A percentile compares a stretch with the other conserved stretches of the same genome.
These are phyloP conservation scores for Eimeria falciformis DNA, from an alignment of 169 alveolate species.

Conservation along the genomic window DNA sequence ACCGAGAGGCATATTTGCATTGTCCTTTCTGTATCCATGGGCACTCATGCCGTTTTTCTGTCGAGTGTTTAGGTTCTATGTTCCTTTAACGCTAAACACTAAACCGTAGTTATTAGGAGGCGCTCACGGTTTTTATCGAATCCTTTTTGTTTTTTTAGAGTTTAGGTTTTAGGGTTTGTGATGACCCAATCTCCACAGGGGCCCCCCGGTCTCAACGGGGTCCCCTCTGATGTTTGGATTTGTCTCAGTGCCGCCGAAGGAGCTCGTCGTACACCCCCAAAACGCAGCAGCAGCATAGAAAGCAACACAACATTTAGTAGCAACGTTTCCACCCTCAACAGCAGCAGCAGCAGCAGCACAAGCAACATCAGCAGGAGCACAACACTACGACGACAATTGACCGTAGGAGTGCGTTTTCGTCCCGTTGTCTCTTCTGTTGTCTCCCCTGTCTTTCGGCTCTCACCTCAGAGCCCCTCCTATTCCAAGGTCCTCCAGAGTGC, in stretches of 20 bases:
- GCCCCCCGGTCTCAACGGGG: not conserved
- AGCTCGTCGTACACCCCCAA: not conserved
- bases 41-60: too few species aligned
- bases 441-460: not conserved
- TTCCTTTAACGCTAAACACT: too few species aligned
- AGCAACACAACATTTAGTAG: not conserved
- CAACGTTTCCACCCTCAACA: constrained; percentile 30
- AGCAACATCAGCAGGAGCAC: not conserved
- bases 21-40: too few species aligned
- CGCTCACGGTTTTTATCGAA: too few species aligned
- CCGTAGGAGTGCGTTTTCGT: constrained; percentile 51
- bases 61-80: too few species aligned
- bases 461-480: not conserved
- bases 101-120: too few species aligned
- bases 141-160: not conserved
- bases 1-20: too few species aligned
- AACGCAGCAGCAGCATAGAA: not conserved
- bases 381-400: not conserved
- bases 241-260: not conserved
- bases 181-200: not conserved
- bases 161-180: not conserved
- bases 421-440: not conserved
- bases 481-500: not conserved
- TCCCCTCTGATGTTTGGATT: not conserved
- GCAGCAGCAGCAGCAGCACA: constrained; percentile 9